Conservation (phyloP, 108 stramenopile genomes). For the Asterionellopsis glacialis region DNA sequence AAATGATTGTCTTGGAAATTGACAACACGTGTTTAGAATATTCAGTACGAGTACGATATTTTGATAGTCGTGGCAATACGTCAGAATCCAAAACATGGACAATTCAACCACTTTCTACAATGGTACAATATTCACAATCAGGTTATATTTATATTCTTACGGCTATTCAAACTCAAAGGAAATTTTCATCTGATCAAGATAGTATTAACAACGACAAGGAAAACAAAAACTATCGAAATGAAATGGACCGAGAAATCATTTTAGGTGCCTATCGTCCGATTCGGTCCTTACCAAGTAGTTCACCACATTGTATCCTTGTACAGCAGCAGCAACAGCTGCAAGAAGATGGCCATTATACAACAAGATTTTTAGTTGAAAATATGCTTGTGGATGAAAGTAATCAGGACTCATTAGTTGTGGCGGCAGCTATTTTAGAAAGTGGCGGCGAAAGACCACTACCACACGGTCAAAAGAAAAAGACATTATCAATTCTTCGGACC, state of each 20-base stretch:
- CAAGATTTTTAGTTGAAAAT: background rate
- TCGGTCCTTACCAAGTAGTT: conserved; percentile 1
- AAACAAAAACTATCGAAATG: background rate
- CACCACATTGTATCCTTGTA: conserved; percentile 6
- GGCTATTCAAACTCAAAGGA: background rate
- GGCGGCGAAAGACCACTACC: background rate
- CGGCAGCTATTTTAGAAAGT: background rate
- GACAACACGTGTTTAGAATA: background rate
- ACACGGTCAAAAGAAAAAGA: conserved; percentile 1
- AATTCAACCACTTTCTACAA: background rate
- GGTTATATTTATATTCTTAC: background rate
- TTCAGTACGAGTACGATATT: background rate
- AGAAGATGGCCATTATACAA: background rate
- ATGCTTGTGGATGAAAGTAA: background rate
- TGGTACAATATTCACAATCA: background rate
- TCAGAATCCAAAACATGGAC: conserved; percentile 1
- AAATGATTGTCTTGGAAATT: conserved; percentile 1
- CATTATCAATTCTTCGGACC: background rate
- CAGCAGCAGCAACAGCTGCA: background rate
- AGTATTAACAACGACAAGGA: too few species aligned
- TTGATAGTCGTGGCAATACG: background rate
- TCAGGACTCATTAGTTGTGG: background rate
- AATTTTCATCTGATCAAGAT: too few species aligned
- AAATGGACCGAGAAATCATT: background rate
- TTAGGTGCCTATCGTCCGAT: conserved; percentile 6